A percentile compares a stretch with the other conserved stretches of the same genome.
These are phyloP conservation scores for Kernera saxatilis DNA, from an alignment of 345 rosid genomes.

Conservation along the genomic window DNA sequence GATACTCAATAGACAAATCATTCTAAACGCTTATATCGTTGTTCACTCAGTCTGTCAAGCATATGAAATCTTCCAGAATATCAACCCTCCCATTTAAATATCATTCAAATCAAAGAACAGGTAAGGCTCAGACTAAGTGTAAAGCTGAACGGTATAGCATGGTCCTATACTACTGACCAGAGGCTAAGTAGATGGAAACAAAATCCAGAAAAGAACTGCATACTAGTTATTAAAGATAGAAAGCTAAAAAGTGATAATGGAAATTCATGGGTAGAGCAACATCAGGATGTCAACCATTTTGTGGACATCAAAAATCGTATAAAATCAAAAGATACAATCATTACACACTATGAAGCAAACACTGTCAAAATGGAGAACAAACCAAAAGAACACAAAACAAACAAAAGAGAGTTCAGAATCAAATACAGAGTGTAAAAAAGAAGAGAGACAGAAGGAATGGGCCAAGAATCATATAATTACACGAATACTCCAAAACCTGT, in stretches of 20 bases:
- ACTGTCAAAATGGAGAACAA: constrained; percentile 22
- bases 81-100: too few species aligned
- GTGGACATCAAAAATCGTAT: background rate
- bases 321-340: constrained; percentile 6
- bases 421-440: background rate
- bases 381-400: constrained; percentile 11
- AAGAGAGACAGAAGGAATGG: background rate
- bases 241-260: background rate
- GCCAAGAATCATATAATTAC: constrained; percentile 7
- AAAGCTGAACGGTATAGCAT: background rate
- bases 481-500: constrained; percentile 7
- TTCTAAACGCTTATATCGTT: background rate
- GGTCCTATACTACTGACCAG: background rate
- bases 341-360: constrained; percentile 34
- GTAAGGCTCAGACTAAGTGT: background rate
- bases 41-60: background rate
- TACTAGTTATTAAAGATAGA: background rate
- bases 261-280: background rate
- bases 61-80: background rate
- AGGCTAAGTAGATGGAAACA: background rate
- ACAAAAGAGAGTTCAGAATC: background rate
- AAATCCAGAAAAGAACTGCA: background rate
- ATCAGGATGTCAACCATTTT: background rate
- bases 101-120: background rate
- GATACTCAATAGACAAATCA: background rate